Evolutionary conservation across 1,139 yeast genomes (phyloP).

Genomic region (Zygoascus sp.): DNA sequence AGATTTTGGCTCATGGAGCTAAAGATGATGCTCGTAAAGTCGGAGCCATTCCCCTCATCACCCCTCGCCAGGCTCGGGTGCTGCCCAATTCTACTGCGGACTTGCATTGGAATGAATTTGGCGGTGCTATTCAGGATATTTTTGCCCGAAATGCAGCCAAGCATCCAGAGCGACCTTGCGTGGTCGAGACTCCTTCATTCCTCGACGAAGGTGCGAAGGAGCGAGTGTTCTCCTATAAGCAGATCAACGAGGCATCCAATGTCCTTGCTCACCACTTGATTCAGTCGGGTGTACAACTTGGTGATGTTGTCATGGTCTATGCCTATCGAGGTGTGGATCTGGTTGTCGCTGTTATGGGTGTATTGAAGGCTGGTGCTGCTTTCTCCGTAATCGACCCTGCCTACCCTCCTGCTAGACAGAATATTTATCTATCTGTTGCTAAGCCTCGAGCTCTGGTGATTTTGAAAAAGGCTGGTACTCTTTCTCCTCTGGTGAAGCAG

Average conservation of each 20-base stretch:
- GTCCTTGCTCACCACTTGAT: constrained; percentile 86
- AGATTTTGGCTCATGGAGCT: constrained; percentile 44
- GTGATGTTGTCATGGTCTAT: constrained; percentile 95
- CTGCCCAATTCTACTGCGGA: constrained; percentile 87
- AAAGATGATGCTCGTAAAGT: constrained; percentile 41
- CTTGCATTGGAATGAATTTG: constrained; percentile 83
- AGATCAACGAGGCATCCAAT: constrained; percentile 91
- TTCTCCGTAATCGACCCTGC: constrained; percentile 98
- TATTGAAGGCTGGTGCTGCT: constrained; percentile 95
- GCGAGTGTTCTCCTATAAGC: constrained; percentile 73
- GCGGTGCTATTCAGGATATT: constrained; percentile 96
- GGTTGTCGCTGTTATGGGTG: constrained; percentile 96
- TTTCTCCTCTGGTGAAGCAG: constrained; percentile 71
- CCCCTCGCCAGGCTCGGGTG: constrained; percentile 51
- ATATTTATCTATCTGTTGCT: constrained; percentile 86
- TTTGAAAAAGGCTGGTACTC: constrained; percentile 79
- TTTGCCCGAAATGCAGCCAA: constrained; percentile 77
- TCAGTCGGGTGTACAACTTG: constrained; percentile 73
- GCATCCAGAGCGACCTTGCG: constrained; percentile 84
- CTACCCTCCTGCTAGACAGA: constrained; percentile 97
- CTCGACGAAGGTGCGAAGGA: constrained; percentile 49
- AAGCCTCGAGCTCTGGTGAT: constrained; percentile 88
- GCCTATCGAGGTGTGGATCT: constrained; percentile 97
- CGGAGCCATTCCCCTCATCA: constrained; percentile 63
- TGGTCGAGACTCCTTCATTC: constrained; percentile 82